Evolutionary conservation across 176 grass and related monocot species (phyloP).

Genomic region (Oryza nivara): DNA sequence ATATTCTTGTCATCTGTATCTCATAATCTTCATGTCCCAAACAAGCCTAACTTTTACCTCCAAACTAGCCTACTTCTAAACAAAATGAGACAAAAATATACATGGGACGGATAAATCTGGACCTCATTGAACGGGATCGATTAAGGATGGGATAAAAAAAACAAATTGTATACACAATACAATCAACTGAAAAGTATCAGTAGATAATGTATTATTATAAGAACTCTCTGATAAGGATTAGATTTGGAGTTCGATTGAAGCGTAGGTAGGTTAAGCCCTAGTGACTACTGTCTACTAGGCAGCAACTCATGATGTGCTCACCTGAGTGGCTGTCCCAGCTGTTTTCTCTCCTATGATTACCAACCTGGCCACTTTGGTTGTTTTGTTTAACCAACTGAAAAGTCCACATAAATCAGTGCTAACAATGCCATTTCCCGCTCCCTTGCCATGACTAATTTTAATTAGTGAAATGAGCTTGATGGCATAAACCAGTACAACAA

Average conservation of each 20-base stretch:
- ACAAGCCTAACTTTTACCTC: too few relatives aligned
- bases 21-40: too few relatives aligned
- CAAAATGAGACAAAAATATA: too few relatives aligned
- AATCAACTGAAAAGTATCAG: not conserved
- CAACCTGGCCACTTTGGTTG: conserved; percentile 16
- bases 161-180: too few relatives aligned
- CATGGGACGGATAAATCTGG: too few relatives aligned
- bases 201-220: not conserved
- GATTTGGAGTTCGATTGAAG: not conserved
- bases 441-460: not conserved
- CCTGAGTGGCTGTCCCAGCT: not conserved
- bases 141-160: too few relatives aligned
- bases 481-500: not conserved
- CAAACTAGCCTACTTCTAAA: too few relatives aligned
- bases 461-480: not conserved
- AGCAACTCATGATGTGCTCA: conserved; percentile 17
- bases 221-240: not conserved
- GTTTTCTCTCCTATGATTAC: not conserved
- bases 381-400: not conserved
- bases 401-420: not conserved
- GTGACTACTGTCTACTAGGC: not conserved
- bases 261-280: not conserved
- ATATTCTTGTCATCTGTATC: too few relatives aligned
- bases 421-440: not conserved
- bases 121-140: too few relatives aligned